These are phyloP conservation scores for Globisporangium irregulare DNA, from an alignment of 352 stramenopile genomes.

Conservation along the genomic window DNA sequence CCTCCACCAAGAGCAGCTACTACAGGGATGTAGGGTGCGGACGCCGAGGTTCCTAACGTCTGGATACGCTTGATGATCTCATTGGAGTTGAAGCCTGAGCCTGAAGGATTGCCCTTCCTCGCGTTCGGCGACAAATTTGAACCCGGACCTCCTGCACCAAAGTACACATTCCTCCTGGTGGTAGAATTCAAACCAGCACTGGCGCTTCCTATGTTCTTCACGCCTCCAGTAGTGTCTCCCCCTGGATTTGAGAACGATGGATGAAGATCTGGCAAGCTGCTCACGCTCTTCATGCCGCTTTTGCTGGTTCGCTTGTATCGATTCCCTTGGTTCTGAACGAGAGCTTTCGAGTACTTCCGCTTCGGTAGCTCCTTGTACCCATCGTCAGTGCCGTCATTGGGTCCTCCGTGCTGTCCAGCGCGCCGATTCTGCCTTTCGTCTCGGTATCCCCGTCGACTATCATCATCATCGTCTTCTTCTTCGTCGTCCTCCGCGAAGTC, in stretches of 20 bases:
- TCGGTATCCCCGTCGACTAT: not conserved
- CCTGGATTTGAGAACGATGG: constrained; percentile 5
- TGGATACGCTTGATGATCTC: constrained; percentile 61
- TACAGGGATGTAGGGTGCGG: constrained; percentile 21
- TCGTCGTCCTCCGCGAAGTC: constrained; percentile 13
- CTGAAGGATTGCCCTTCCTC: not conserved
- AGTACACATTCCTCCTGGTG: constrained; percentile 7
- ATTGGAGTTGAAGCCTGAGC: constrained; percentile 26
- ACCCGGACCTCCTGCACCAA: not conserved
- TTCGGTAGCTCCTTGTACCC: constrained; percentile 6
- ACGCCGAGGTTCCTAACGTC: constrained; percentile 44
- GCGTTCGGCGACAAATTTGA: constrained; percentile 1
- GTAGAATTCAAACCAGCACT: not conserved
- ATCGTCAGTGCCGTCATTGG: not conserved
- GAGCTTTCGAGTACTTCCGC: constrained; percentile 16
- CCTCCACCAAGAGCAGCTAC: constrained; percentile 11
- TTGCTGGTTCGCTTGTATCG: constrained; percentile 15
- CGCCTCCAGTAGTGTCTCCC: not conserved
- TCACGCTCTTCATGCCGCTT: constrained; percentile 21
- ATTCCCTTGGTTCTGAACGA: not conserved
- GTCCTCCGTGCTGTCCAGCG: not conserved
- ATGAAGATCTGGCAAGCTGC: constrained; percentile 42
- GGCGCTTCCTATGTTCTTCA: not conserved
- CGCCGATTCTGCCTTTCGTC: not conserved
- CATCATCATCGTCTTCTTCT: constrained; percentile 1